These are phyloP conservation scores for Lichtheimia hyalospora DNA, from an alignment of 371 early-diverging fungal species.

Conservation along the genomic window DNA sequence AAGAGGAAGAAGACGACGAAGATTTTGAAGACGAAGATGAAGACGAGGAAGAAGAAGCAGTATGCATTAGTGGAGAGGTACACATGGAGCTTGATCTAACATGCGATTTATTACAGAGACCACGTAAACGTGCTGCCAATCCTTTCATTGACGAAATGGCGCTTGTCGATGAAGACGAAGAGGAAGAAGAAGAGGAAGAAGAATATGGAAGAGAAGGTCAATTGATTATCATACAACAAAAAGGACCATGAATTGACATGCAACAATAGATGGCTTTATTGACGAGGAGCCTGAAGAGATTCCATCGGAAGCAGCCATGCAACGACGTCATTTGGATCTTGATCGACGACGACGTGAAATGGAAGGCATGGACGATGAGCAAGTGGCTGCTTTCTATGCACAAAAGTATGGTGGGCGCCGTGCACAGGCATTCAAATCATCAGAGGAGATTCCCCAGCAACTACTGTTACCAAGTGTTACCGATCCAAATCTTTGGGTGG, in stretches of 20 bases:
- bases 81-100: neutral
- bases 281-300: slow-evolving; percentile 70
- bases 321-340: slow-evolving; percentile 62
- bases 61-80: neutral
- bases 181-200: slow-evolving; percentile 62
- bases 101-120: slow-evolving; percentile 23
- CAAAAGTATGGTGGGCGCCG: slow-evolving; percentile 76
- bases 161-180: slow-evolving; percentile 67
- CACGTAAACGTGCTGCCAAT: slow-evolving; percentile 45
- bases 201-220: slow-evolving; percentile 68
- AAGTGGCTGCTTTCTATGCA: slow-evolving; percentile 77
- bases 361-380: slow-evolving; percentile 84
- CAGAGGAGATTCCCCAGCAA: slow-evolving; percentile 77
- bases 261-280: slow-evolving; percentile 63
- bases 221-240: neutral
- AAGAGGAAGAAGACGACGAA: slow-evolving; percentile 23
- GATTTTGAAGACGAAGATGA: slow-evolving; percentile 24
- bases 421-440: slow-evolving; percentile 53
- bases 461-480: slow-evolving; percentile 84
- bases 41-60: slow-evolving; percentile 17
- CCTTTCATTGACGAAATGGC: slow-evolving; percentile 62
- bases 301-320: slow-evolving; percentile 54
- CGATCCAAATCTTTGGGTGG: slow-evolving; percentile 95
- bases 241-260: too few relatives aligned
- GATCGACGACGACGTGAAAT: slow-evolving; percentile 66